Conservation (phyloP, 2,329 filamentous ascomycete genomes). For the Berkeleyomyces rouxiae region DNA sequence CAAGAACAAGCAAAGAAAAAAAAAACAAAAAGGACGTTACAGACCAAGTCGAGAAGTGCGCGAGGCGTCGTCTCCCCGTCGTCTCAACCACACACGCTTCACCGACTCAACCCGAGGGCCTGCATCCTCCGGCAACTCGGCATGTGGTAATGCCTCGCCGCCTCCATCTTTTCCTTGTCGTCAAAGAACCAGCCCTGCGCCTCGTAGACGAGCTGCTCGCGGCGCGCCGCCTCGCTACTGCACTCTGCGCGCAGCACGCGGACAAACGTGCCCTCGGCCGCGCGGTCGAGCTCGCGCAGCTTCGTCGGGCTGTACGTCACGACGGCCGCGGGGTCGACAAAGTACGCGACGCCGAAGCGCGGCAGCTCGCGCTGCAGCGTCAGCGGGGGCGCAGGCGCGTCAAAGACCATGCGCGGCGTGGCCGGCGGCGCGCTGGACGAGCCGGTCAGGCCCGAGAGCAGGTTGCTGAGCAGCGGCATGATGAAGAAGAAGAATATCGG, state of each 20-base stretch:
- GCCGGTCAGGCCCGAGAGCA: slow-evolving; percentile 46
- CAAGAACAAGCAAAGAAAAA: neutral
- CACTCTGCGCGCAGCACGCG: slow-evolving; percentile 52
- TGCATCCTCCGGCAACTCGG: slow-evolving; percentile 36
- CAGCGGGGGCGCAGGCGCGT: slow-evolving; percentile 50
- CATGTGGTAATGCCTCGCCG: slow-evolving; percentile 40
- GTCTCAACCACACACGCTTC: slow-evolving; percentile 10
- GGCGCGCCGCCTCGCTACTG: slow-evolving; percentile 50
- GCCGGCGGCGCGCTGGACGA: slow-evolving; percentile 23
- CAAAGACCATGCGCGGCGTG: slow-evolving; percentile 60
- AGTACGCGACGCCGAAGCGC: slow-evolving; percentile 65
- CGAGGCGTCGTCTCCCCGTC: neutral
- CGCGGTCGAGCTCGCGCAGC: slow-evolving; percentile 56
- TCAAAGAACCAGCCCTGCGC: slow-evolving; percentile 79
- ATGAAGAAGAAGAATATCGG: slow-evolving; percentile 83
- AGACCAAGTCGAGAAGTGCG: neutral
- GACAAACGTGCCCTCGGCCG: slow-evolving; percentile 59
- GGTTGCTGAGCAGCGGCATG: slow-evolving; percentile 62
- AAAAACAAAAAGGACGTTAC: neutral
- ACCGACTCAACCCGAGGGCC: slow-evolving; percentile 22
- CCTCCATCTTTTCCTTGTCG: slow-evolving; percentile 61
- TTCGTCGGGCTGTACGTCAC: slow-evolving; percentile 51
- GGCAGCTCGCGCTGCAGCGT: slow-evolving; percentile 58
- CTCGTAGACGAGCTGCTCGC: slow-evolving; percentile 53
- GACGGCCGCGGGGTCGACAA: slow-evolving; percentile 63